These are phyloP conservation scores for Ophiocordyceps unilateralis DNA, from an alignment of 2,329 filamentous ascomycete species.

Conservation along the genomic window DNA sequence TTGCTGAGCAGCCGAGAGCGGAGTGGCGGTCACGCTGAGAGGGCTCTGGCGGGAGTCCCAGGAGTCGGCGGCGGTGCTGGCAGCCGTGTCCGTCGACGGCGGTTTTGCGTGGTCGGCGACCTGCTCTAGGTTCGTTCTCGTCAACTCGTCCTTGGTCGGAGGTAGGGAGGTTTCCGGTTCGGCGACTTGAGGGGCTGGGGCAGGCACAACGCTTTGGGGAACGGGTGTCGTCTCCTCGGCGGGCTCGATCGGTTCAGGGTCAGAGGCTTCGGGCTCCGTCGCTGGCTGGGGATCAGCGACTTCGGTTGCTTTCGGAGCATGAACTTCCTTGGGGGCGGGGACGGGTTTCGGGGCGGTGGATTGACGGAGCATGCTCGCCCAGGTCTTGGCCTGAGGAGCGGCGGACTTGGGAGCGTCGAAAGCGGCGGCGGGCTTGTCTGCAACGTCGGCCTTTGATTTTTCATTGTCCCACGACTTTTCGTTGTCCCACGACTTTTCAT, in stretches of 20 bases:
- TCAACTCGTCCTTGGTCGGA: constrained; percentile 68
- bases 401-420: constrained; percentile 20
- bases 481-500: not conserved
- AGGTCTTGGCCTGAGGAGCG: constrained; percentile 37
- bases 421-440: constrained; percentile 15
- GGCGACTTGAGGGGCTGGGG: constrained; percentile 12
- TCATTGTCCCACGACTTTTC: constrained; percentile 8
- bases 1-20: constrained; percentile 45
- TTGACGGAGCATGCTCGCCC: constrained; percentile 59
- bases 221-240: constrained; percentile 18
- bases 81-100: constrained; percentile 62
- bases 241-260: constrained; percentile 17
- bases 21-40: constrained; percentile 45
- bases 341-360: constrained; percentile 39
- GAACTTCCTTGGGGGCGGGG: constrained; percentile 4
- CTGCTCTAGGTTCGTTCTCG: constrained; percentile 82
- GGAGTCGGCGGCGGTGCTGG: constrained; percentile 77
- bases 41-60: constrained; percentile 52
- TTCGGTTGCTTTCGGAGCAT: constrained; percentile 22
- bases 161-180: constrained; percentile 39
- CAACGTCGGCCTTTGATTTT: constrained; percentile 10
- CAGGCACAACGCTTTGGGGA: constrained; percentile 13
- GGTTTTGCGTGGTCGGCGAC: constrained; percentile 68
- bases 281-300: constrained; percentile 18
- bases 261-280: constrained; percentile 14